A percentile compares a stretch with the other conserved stretches of the same genome.
Evolutionary conservation across 2,329 filamentous ascomycete genomes (phyloP).

Genomic region (Gyromitra esculenta): DNA sequence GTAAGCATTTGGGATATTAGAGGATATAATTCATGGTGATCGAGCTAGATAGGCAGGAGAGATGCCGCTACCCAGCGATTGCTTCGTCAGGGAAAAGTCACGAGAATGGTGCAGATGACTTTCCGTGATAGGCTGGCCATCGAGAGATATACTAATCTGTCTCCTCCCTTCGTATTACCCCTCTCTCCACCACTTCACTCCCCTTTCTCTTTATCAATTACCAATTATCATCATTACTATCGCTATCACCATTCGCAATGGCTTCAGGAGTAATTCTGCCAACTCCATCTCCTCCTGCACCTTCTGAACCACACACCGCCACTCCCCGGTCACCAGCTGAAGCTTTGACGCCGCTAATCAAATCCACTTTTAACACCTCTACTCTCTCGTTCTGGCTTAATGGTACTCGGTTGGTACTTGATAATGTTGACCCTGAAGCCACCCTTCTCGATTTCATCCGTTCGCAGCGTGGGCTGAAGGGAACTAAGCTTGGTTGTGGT

Average conservation of each 20-base stretch:
- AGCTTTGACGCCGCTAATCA: constrained; percentile 34
- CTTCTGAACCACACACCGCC: neutral
- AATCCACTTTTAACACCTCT: constrained; percentile 57
- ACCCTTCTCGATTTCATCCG: constrained; percentile 92
- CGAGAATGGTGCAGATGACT: constrained; percentile 3
- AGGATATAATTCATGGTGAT: neutral
- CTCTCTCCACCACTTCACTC: neutral
- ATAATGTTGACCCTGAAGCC: constrained; percentile 87
- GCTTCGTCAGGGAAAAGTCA: neutral
- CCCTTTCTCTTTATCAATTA: neutral
- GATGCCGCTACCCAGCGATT: neutral
- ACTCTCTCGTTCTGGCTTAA: constrained; percentile 93
- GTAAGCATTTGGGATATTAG: neutral
- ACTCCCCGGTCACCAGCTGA: constrained; percentile 25
- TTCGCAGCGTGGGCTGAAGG: constrained; percentile 83
- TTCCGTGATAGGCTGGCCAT: constrained; percentile 15
- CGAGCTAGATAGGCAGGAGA: neutral
- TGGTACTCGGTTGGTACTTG: constrained; percentile 84
- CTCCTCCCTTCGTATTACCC: neutral
- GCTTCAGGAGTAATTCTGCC: constrained; percentile 18
- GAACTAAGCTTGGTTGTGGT: constrained; percentile 94
- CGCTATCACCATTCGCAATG: constrained; percentile 12
- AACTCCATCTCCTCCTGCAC: constrained; percentile 13
- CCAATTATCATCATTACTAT: constrained; percentile 3
- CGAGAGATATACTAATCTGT: neutral